Evolutionary conservation across 2,329 filamentous ascomycete species (phyloP).

Genomic region (Claviceps pazoutovae): DNA sequence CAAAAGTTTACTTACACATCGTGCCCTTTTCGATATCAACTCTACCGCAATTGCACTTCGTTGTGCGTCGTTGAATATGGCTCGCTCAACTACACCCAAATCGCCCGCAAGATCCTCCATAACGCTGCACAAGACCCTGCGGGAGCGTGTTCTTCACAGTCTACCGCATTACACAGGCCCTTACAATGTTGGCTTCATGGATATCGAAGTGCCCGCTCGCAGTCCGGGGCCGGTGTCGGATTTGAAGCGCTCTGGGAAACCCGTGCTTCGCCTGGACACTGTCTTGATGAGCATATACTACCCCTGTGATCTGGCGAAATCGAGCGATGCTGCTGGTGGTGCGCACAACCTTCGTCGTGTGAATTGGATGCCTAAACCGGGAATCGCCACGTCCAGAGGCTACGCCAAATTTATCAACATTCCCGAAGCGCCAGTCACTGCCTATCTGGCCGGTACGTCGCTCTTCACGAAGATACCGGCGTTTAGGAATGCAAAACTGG

Average conservation of each 20-base stretch:
- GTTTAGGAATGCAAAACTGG: slow-evolving; percentile 44
- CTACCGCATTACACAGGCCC: slow-evolving; percentile 51
- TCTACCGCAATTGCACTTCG: background rate
- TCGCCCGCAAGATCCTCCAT: slow-evolving; percentile 10
- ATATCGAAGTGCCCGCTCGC: slow-evolving; percentile 47
- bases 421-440: slow-evolving; percentile 32
- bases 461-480: slow-evolving; percentile 54
- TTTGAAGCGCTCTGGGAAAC: slow-evolving; percentile 24
- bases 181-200: slow-evolving; percentile 54
- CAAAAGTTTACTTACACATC: background rate
- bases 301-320: slow-evolving; percentile 31
- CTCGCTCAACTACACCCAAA: background rate
- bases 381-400: slow-evolving; percentile 40
- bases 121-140: slow-evolving; percentile 17
- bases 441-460: slow-evolving; percentile 40
- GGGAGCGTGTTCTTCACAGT: slow-evolving; percentile 26
- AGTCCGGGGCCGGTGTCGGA: slow-evolving; percentile 25
- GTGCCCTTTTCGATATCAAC: background rate
- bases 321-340: slow-evolving; percentile 13
- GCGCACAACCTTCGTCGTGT: slow-evolving; percentile 33
- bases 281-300: slow-evolving; percentile 55
- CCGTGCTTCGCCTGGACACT: slow-evolving; percentile 33
- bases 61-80: slow-evolving; percentile 1
- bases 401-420: slow-evolving; percentile 49
- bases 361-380: slow-evolving; percentile 48